Evolutionary conservation across 768 basidiomycete genomes (phyloP), one percentile per base, ranked within the genome.

Genomic region (Pleurotus salmoneostramineus): DNA sequence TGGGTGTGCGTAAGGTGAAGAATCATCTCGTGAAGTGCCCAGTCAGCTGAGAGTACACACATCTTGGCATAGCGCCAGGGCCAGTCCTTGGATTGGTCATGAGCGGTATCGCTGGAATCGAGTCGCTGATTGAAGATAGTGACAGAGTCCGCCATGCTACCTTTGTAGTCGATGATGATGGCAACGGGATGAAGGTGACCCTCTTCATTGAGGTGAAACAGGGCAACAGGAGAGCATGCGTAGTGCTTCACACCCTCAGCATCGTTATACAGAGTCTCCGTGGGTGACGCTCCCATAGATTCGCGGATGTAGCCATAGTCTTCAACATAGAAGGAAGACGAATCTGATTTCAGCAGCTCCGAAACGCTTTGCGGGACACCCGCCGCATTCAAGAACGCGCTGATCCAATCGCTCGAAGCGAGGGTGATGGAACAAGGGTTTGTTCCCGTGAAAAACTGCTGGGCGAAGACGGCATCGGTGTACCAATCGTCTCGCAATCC

Each of bases 11-110:
- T 64, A 12, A 71, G 64, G 49, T 71, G 70, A 40, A 68, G 58
- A 4, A 60, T 57, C 46, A 71, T 48, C 50, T 71, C 70, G 57
- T 71, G 69, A 14, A 62, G 58, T 14, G 61, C 32, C 68, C 69
- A 71, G 58, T 71, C 70, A 6, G 68, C 65, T 3, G 65, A 62
- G 44, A 66, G 66, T 11, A 58, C 61, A 47, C 68, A 69, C 60
- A 61, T 69, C 56, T 71, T 71, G 11, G 70, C 70, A 44, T 69
- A 70, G 11, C 70, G 67, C 70, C 70, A 71, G 0, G 69, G 69
- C 70, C 70, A 71, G 45, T 71, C 70, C 8, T 17, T 21, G 4
- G 48, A 50, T 50, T 70, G 62, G 45, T 60, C 50, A 14, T 40
- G 37, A n/a, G 37, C 37, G 3, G 46, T 44, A 11, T 42, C 50